phyloP scores from a whole-genome alignment of 192 early-diverging fungal genomes.

The Dispira simplex region DNA sequence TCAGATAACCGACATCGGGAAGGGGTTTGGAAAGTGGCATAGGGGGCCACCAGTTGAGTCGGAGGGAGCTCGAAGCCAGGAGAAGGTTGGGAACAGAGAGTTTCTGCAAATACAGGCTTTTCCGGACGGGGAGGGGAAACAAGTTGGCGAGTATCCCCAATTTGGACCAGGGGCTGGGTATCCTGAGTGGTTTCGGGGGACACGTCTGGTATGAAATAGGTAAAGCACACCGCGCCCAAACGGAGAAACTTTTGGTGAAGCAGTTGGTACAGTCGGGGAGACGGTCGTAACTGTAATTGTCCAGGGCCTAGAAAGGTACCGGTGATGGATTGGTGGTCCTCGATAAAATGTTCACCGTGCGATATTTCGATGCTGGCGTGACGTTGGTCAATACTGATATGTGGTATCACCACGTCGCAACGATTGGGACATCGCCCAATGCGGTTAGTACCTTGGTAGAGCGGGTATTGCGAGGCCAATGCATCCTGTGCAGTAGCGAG shows the following conservation, averaged over 20 bases:
- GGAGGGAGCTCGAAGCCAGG: not conserved
- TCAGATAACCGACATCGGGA: not conserved
- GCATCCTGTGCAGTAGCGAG: too few relatives aligned
- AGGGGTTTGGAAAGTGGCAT: not conserved
- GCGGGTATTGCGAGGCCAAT: too few relatives aligned
- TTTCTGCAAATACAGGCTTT: not conserved
- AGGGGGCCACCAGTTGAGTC: not conserved
- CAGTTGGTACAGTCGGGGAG: constrained; percentile 4
- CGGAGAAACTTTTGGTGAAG: not conserved
- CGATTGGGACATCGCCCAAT: too few relatives aligned
- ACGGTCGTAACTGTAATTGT: not conserved
- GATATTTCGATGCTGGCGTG: constrained; percentile 10
- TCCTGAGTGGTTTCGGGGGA: not conserved
- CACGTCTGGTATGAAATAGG: not conserved
- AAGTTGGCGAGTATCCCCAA: not conserved
- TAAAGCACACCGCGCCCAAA: not conserved
- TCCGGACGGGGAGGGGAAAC: constrained; percentile 1
- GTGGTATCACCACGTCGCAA: too few relatives aligned
- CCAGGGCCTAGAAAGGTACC: not conserved
- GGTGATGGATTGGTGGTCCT: constrained; percentile 2
- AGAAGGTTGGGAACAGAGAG: not conserved
- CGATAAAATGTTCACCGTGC: constrained; percentile 10
- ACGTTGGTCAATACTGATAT: not conserved
- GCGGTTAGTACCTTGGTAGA: too few relatives aligned
- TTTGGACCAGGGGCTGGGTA: not conserved